Evolutionary conservation across 148 eudicot species (phyloP), one percentile per base, ranked within the genome.

Genomic region (Nepenthes gracilis): DNA sequence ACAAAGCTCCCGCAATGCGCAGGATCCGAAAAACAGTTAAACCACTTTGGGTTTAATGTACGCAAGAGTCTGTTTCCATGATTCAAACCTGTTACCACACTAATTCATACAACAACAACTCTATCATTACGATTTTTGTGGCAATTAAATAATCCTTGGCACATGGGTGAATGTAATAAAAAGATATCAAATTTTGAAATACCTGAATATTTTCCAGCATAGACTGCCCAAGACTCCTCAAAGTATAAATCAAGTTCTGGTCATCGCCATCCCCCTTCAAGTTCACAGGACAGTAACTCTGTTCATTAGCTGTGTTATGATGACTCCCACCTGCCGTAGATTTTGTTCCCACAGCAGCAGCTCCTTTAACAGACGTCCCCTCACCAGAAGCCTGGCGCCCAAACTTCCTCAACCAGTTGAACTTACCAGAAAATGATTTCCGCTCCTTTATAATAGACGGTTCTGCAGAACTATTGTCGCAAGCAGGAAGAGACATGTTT

Each of bases 151-250:
- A 23, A 23, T 23, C 23, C 23, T 23, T 23, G 23, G 23, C 23
- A 23, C 23, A 23, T 23, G 23, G 23, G 23, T 23, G 23, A 23
- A 23, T 23, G 23, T 23, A 23, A 23, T 23, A 23, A 23, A 23
- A 23, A 23, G 53, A 49, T 10, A 32, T 11, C 10, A 60, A 5
- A 58, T 45, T 11, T 11, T 45, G 38, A 36, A 12, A 40, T 89
- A 93, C 99, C 99, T 93, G 95, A 78, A 93, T 84, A 67, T 93
- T 88, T 36, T 93, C 96, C 35, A 86, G 67, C 95, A 93, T 88
- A 35, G 96, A 84, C 58, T 89, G 96, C 43, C 96, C 92, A 59
- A 93, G 85, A 66, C 79, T 79, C 80, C 75, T 82, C 79, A 93
- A 69, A 33, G 87, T 74, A 71, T 71, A 72, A 70, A 79, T 69